A percentile compares a stretch with the other conserved stretches of the same genome.
phyloP scores from a whole-genome alignment of 164 flowering plant genomes.

The Macadamia integrifolia region DNA sequence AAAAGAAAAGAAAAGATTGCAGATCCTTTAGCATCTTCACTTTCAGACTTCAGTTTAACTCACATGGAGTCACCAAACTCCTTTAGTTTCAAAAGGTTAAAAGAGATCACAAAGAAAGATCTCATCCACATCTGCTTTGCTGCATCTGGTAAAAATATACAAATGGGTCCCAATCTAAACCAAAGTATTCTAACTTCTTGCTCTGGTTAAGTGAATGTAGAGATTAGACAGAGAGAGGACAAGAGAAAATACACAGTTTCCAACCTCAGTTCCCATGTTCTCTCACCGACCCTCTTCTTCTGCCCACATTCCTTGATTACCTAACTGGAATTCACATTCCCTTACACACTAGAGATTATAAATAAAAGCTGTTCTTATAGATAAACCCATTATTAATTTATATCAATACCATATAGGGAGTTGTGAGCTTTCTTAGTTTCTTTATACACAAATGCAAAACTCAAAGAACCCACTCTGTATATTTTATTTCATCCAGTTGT shows the following conservation, averaged over 20 bases:
- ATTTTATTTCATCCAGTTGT: background rate
- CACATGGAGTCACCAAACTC: background rate
- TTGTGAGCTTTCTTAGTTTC: background rate
- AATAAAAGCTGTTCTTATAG: background rate
- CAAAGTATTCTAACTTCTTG: too few species aligned
- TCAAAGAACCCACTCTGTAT: too few species aligned
- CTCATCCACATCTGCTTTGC: too few species aligned
- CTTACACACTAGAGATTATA: background rate
- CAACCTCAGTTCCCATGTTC: slow-evolving; percentile 6
- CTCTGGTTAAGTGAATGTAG: slow-evolving; percentile 1
- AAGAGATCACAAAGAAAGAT: too few species aligned
- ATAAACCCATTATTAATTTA: background rate
- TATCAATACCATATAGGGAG: background rate
- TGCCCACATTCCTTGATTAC: slow-evolving; percentile 5
- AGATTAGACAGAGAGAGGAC: background rate
- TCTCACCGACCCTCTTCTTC: slow-evolving; percentile 2
- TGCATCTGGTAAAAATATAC: too few species aligned
- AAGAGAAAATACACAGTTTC: background rate
- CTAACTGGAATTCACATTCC: slow-evolving; percentile 5
- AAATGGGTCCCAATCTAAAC: too few species aligned
- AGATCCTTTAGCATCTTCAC: background rate
- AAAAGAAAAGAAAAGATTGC: background rate
- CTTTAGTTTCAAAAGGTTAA: too few species aligned
- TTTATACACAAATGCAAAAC: too few species aligned
- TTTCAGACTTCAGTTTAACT: background rate